Evolutionary conservation across 163 green algal species (phyloP).

Genomic region (Prototheca cutis): DNA sequence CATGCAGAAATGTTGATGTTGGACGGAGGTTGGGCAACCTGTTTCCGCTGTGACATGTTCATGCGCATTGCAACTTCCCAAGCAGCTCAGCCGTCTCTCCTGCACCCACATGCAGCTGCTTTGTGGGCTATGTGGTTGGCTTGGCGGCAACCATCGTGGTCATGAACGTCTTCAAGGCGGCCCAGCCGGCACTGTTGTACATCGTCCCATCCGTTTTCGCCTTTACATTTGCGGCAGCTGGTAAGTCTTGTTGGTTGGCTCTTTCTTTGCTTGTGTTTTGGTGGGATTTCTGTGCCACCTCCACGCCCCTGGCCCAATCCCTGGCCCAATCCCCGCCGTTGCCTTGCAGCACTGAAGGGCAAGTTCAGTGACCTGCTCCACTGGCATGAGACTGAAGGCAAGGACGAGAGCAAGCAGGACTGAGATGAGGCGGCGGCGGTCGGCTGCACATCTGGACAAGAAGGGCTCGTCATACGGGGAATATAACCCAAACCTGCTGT

Average conservation of each 20-base stretch:
- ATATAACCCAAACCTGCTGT: too few relatives aligned
- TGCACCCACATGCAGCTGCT: slow-evolving; percentile 28
- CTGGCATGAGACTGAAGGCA: neutral
- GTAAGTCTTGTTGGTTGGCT: neutral
- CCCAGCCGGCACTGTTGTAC: slow-evolving; percentile 95
- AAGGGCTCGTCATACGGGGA: too few relatives aligned
- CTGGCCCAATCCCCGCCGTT: too few relatives aligned
- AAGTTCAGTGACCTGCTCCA: neutral
- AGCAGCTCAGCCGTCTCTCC: neutral
- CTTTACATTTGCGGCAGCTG: slow-evolving; percentile 36
- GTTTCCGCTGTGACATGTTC: too few relatives aligned
- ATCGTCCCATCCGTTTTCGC: slow-evolving; percentile 83
- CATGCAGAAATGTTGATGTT: too few relatives aligned
- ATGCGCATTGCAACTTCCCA: too few relatives aligned
- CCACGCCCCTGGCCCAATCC: too few relatives aligned
- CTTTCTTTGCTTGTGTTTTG: neutral
- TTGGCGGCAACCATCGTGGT: slow-evolving; percentile 86
- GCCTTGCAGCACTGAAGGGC: neutral
- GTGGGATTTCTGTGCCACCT: too few relatives aligned
- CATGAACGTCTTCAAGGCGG: slow-evolving; percentile 96
- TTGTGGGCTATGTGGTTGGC: slow-evolving; percentile 75
- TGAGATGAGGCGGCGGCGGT: too few relatives aligned
- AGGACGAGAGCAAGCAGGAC: neutral
- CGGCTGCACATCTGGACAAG: too few relatives aligned
- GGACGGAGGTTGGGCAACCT: too few relatives aligned